These are phyloP conservation scores for Phoenix roebelenii DNA, from an alignment of 176 grass and related monocot genomes.

Conservation along the genomic window DNA sequence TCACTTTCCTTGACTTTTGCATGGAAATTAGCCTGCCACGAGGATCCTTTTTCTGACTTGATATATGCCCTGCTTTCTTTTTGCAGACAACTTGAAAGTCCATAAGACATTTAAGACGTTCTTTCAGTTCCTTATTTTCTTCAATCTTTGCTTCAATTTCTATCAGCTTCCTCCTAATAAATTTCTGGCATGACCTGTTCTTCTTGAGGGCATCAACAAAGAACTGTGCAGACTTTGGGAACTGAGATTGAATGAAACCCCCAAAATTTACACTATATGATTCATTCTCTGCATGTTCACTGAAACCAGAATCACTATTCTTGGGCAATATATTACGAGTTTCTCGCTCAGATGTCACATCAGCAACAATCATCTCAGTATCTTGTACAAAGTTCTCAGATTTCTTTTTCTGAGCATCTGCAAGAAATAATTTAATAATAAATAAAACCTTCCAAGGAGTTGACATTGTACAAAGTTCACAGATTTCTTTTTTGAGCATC, in stretches of 20 bases:
- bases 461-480: not conserved
- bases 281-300: slow-evolving; percentile 3
- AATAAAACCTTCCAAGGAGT: not conserved
- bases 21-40: slow-evolving; percentile 62
- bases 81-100: slow-evolving; percentile 64
- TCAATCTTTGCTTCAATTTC: slow-evolving; percentile 74
- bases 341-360: not conserved
- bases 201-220: slow-evolving; percentile 78
- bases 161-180: slow-evolving; percentile 82
- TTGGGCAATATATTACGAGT: not conserved
- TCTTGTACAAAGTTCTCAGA: slow-evolving; percentile 6
- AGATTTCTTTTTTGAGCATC: slow-evolving; percentile 6
- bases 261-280: slow-evolving; percentile 6
- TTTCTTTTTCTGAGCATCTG: slow-evolving; percentile 1
- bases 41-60: slow-evolving; percentile 72
- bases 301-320: not conserved
- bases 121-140: slow-evolving; percentile 76
- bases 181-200: slow-evolving; percentile 77
- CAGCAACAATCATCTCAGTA: not conserved
- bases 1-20: slow-evolving; percentile 10
- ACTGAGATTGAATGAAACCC: slow-evolving; percentile 14
- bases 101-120: slow-evolving; percentile 80
- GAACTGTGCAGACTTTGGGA: slow-evolving; percentile 56
- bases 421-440: not conserved
- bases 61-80: slow-evolving; percentile 35